phyloP scores from a whole-genome alignment of 73 alveolate species.

The Paramecium caudatum region DNA sequence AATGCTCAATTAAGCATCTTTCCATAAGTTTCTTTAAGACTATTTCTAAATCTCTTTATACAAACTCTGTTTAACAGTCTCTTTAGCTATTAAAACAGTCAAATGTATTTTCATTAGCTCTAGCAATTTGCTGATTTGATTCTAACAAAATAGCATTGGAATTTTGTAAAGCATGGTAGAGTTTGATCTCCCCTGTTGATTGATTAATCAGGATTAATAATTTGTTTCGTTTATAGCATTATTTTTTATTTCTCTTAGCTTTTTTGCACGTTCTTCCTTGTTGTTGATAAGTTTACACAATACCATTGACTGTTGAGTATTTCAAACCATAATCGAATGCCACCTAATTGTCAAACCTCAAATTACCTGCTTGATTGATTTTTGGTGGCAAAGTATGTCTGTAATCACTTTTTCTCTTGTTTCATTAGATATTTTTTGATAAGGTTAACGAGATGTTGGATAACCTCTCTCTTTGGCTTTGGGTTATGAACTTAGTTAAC shows the following conservation, averaged over 20 bases:
- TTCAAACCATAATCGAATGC: slow-evolving; percentile 40
- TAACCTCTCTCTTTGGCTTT: background rate
- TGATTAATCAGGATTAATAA: background rate
- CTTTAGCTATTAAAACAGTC: background rate
- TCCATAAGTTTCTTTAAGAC: background rate
- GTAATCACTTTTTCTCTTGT: slow-evolving; percentile 16
- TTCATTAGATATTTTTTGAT: slow-evolving; percentile 3
- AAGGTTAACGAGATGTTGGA: background rate
- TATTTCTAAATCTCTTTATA: background rate
- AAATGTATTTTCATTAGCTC: too few relatives aligned
- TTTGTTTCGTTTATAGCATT: slow-evolving; percentile 4
- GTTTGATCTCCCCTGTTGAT: background rate
- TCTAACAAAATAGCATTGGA: background rate
- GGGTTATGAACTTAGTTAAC: background rate
- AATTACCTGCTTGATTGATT: slow-evolving; percentile 25
- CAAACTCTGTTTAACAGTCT: background rate
- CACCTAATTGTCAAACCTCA: background rate
- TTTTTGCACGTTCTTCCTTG: slow-evolving; percentile 20
- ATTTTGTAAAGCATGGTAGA: background rate
- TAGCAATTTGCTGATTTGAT: background rate
- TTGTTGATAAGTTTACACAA: slow-evolving; percentile 10
- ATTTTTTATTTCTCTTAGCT: slow-evolving; percentile 53
- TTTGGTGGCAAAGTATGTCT: slow-evolving; percentile 6
- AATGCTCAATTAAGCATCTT: too few relatives aligned
- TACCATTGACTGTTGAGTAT: slow-evolving; percentile 58